Base-by-base conservation (phyloP, 306 rosid species). In the Hylodesmum podocarpum region DNA sequence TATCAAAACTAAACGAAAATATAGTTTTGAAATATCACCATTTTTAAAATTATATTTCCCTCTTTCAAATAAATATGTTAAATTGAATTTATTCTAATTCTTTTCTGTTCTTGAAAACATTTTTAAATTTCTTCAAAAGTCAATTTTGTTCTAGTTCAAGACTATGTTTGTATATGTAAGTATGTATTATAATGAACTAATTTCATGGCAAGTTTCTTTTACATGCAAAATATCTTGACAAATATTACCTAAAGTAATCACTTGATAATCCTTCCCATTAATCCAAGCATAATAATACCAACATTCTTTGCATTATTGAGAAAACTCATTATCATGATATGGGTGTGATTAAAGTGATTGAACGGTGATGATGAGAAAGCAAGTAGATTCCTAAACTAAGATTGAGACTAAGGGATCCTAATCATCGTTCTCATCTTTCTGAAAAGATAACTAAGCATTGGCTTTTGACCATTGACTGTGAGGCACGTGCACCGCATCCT, bases 391-490 rank as follows among this genome's bases (percentile, higher is more conserved):
- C 36, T 51, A 25, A 57, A n/a, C 19, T 58, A 62, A 28, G 53
- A 36, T 11, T 49, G 73, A 29, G 24, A 61, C 14, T 73, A 81
- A 69, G 25, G 64, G 75, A 77, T 84, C 83, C 87, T 78, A 40
- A 80, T 87, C 82, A 83, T 66, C 83, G 72, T 76, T 82, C 88
- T 87, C 81, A 86, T 87, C 88, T 63, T 74, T 70, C 66, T 82
- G 59, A 43, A 80, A 81, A 80, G 84, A 57, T 28, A n/a, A n/a
- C n/a, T 49, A 81, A 76, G 33, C 18, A 14, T 64, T 51, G 59
- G 77, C 88, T 85, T 91, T 89, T 89, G 97, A 91, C 94, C 97
- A 80, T 91, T 87, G 97, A 91, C 97, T 21, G 57, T 9, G n/a
- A 81, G 82, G 82, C 97, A 91, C 94, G 91, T 91, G 97, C 94